A percentile compares a stretch with the other conserved stretches of the same genome.
These are phyloP conservation scores for Aspergillus ostianus DNA, from an alignment of 495 filamentous ascomycete genomes.

Conservation along the genomic window DNA sequence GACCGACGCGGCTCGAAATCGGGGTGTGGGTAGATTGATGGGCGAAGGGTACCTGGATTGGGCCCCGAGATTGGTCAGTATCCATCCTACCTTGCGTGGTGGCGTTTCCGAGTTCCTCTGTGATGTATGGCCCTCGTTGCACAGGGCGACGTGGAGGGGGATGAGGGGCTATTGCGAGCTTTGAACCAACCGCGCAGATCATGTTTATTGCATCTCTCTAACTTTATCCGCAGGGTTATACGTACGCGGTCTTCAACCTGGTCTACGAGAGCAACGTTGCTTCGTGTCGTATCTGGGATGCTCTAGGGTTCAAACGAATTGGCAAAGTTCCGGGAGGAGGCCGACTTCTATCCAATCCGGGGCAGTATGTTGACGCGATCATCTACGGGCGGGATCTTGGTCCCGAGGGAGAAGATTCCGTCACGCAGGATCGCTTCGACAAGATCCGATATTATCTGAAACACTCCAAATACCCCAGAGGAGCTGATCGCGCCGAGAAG, in stretches of 20 bases:
- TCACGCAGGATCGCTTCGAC: slow-evolving; percentile 95
- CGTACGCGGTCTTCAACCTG: slow-evolving; percentile 95
- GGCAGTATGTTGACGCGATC: slow-evolving; percentile 86
- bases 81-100: background rate
- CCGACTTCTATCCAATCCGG: slow-evolving; percentile 76
- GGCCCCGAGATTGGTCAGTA: slow-evolving; percentile 78
- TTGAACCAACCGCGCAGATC: background rate
- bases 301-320: slow-evolving; percentile 95
- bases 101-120: background rate
- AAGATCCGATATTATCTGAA: slow-evolving; percentile 98
- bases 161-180: background rate
- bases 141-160: background rate
- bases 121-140: background rate
- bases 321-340: slow-evolving; percentile 87
- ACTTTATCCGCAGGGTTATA: slow-evolving; percentile 63
- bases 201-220: background rate
- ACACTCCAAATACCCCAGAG: slow-evolving; percentile 87
- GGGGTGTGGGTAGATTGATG: slow-evolving; percentile 88
- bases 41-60: slow-evolving; percentile 93
- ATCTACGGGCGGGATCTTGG: slow-evolving; percentile 91
- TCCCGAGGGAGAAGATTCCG: slow-evolving; percentile 75
- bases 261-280: slow-evolving; percentile 98
- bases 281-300: slow-evolving; percentile 94
- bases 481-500: slow-evolving; percentile 94
- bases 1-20: slow-evolving; percentile 83